phyloP scores from a whole-genome alignment of 768 basidiomycete species.

The Amyloporia xantha region DNA sequence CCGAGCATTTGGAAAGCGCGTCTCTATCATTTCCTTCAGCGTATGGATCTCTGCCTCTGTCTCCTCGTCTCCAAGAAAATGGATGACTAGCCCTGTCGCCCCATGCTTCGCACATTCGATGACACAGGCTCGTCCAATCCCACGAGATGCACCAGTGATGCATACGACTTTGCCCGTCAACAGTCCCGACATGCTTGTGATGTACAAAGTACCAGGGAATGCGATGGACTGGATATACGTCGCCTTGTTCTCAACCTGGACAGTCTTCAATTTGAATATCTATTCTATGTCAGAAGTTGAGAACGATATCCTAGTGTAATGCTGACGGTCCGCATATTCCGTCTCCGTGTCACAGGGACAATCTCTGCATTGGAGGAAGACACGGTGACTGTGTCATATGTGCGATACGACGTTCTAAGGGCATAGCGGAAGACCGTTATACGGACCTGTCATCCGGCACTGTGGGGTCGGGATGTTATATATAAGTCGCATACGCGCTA shows the following conservation, averaged over 20 bases:
- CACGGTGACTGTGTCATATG: conserved; percentile 8
- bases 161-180: conserved; percentile 53
- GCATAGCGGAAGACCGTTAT: neutral
- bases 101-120: conserved; percentile 60
- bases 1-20: conserved; percentile 27
- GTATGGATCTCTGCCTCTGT: conserved; percentile 42
- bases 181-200: conserved; percentile 25
- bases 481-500: neutral
- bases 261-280: too few relatives aligned
- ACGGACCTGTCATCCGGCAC: neutral
- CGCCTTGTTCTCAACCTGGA: too few relatives aligned
- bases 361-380: conserved; percentile 4
- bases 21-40: conserved; percentile 42
- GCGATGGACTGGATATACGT: too few relatives aligned
- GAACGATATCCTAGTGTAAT: too few relatives aligned
- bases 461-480: neutral
- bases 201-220: too few relatives aligned
- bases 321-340: conserved; percentile 12
- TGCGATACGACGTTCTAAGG: neutral
- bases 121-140: conserved; percentile 68
- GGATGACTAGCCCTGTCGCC: conserved; percentile 55
- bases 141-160: conserved; percentile 69
- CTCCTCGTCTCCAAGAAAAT: conserved; percentile 57
- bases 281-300: too few relatives aligned
- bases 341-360: conserved; percentile 18